phyloP scores from a whole-genome alignment of 805 yeast genomes.

The Starmerella potacharoeniae region DNA sequence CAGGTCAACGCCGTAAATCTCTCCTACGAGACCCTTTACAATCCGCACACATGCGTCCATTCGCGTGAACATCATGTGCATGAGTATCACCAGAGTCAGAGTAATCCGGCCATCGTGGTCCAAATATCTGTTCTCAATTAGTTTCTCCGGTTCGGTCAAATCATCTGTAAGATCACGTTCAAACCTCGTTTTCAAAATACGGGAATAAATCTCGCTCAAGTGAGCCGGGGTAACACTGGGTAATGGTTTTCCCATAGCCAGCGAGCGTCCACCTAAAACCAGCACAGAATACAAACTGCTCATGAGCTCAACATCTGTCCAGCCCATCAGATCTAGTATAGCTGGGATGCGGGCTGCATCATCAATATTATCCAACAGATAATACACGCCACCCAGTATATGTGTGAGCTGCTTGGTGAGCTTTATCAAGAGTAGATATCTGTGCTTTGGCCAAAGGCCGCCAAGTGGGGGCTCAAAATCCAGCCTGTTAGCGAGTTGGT shows the following conservation, averaged over 20 bases:
- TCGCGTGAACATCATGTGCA: conserved; percentile 24
- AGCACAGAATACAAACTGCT: conserved; percentile 25
- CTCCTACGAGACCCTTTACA: conserved; percentile 29
- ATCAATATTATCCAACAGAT: conserved; percentile 21
- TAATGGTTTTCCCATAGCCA: conserved; percentile 22
- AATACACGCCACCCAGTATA: conserved; percentile 18
- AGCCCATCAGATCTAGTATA: conserved; percentile 21
- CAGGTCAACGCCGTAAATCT: conserved; percentile 22
- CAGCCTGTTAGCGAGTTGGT: conserved; percentile 6
- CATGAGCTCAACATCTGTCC: conserved; percentile 22
- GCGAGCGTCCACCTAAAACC: conserved; percentile 24
- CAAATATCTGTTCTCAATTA: conserved; percentile 4
- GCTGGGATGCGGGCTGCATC: conserved; percentile 18
- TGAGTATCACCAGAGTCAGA: conserved; percentile 19
- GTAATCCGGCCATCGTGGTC: conserved; percentile 23
- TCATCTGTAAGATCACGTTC: neutral
- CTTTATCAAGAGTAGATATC: conserved; percentile 22
- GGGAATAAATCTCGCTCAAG: conserved; percentile 11
- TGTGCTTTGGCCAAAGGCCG: conserved; percentile 28
- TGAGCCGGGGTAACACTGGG: conserved; percentile 28
- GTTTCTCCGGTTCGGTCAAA: neutral
- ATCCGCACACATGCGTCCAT: conserved; percentile 24
- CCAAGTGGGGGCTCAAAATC: conserved; percentile 27
- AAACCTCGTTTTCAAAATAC: neutral
- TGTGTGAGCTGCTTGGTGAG: conserved; percentile 21